phyloP scores from a whole-genome alignment of 805 yeast genomes.

The Wilhelminamyces savonicus region DNA sequence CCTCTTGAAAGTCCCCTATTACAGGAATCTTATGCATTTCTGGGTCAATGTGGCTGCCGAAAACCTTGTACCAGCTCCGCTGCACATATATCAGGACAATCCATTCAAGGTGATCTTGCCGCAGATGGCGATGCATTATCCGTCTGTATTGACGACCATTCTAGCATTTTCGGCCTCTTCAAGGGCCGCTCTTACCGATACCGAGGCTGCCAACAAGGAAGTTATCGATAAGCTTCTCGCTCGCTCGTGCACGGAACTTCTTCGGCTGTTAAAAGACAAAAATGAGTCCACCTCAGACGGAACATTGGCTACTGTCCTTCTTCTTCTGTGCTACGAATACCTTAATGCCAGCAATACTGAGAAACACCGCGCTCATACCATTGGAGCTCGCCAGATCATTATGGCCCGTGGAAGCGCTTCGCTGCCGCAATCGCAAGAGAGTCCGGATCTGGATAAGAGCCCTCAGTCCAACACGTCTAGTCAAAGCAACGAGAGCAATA shows the following conservation, averaged over 20 bases:
- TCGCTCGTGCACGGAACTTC: slow-evolving; percentile 51
- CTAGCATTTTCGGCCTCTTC: slow-evolving; percentile 38
- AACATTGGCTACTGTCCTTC: slow-evolving; percentile 55
- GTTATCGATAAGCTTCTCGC: slow-evolving; percentile 48
- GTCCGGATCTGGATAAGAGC: too few relatives aligned
- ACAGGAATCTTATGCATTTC: slow-evolving; percentile 56
- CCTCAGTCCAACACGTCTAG: too few relatives aligned
- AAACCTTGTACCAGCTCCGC: slow-evolving; percentile 61
- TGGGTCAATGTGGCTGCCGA: slow-evolving; percentile 57
- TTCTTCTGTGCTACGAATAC: slow-evolving; percentile 52
- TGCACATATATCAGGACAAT: slow-evolving; percentile 45
- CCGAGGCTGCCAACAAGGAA: slow-evolving; percentile 24
- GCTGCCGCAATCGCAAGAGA: too few relatives aligned
- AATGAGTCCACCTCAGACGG: slow-evolving; percentile 55
- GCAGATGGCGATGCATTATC: slow-evolving; percentile 55
- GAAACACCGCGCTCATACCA: slow-evolving; percentile 58
- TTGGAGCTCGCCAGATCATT: slow-evolving; percentile 64
- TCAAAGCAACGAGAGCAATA: slow-evolving; percentile 24
- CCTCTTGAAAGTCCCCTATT: slow-evolving; percentile 51
- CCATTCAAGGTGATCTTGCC: slow-evolving; percentile 67
- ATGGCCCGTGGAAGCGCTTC: slow-evolving; percentile 29
- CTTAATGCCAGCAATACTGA: slow-evolving; percentile 38
- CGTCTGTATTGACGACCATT: slow-evolving; percentile 51
- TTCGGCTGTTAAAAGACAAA: slow-evolving; percentile 44
- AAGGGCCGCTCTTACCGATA: slow-evolving; percentile 18